Evolutionary conservation across 1,284 basidiomycete species (phyloP).

Genomic region (Leccinum pallidistipes): DNA sequence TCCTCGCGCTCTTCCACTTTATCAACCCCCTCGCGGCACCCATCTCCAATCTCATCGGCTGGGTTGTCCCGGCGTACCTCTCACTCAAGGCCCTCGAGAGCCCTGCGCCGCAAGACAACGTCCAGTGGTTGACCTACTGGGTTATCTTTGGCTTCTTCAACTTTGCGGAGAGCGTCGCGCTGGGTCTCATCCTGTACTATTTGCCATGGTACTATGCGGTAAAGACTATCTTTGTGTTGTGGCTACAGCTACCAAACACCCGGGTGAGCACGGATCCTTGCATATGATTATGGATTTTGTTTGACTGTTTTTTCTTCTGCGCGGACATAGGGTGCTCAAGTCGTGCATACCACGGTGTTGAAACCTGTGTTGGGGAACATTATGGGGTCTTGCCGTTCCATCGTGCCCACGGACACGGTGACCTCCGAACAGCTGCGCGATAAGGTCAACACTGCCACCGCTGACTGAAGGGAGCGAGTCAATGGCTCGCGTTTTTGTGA

Average conservation of each 20-base stretch:
- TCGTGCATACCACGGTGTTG: constrained; percentile 63
- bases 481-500: background rate
- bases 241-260: constrained; percentile 81
- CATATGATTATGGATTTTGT: background rate
- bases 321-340: constrained; percentile 66
- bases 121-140: constrained; percentile 92
- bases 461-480: constrained; percentile 21
- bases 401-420: constrained; percentile 31
- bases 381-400: constrained; percentile 33
- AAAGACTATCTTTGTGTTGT: constrained; percentile 87
- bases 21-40: constrained; percentile 82
- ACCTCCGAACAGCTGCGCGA: constrained; percentile 44
- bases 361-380: constrained; percentile 67
- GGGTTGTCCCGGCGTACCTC: constrained; percentile 81
- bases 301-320: background rate
- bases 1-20: constrained; percentile 72
- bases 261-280: constrained; percentile 58
- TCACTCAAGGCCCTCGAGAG: constrained; percentile 85
- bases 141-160: constrained; percentile 85
- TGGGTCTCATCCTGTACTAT: constrained; percentile 77
- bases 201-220: constrained; percentile 88
- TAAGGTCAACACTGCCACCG: constrained; percentile 41
- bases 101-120: constrained; percentile 70
- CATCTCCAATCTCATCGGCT: constrained; percentile 83
- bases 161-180: constrained; percentile 77